These are phyloP conservation scores for Planoprotostelium fungivorum DNA, from an alignment of 78 protist species.

Conservation along the genomic window DNA sequence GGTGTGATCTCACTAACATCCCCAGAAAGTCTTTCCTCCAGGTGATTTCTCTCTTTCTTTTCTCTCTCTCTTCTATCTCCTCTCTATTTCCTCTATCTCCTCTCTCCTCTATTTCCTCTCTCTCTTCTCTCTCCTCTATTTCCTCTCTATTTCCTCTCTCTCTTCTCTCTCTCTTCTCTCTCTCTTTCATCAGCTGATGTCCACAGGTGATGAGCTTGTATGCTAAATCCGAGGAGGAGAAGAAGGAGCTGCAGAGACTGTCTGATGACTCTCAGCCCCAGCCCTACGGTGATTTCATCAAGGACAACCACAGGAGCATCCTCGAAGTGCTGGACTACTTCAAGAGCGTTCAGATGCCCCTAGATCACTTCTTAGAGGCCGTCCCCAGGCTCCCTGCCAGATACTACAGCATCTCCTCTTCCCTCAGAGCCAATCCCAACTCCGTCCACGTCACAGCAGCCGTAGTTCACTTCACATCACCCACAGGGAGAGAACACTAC, in stretches of 20 bases:
- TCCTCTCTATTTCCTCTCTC: not conserved
- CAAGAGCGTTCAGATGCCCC: slow-evolving; percentile 48
- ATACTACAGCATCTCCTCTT: slow-evolving; percentile 88
- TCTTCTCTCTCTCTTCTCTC: not conserved
- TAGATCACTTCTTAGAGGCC: slow-evolving; percentile 73
- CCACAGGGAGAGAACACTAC: slow-evolving; percentile 25
- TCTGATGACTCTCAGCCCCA: slow-evolving; percentile 30
- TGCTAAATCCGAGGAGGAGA: slow-evolving; percentile 19
- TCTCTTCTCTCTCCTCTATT: not conserved
- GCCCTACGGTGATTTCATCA: slow-evolving; percentile 33
- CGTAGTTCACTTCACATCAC: slow-evolving; percentile 50
- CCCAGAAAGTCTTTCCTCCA: slow-evolving; percentile 37
- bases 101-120: not conserved
- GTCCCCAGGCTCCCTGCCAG: slow-evolving; percentile 84
- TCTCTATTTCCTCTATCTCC: not conserved
- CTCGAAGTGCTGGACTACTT: slow-evolving; percentile 41
- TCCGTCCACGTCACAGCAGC: slow-evolving; percentile 67
- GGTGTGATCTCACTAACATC: slow-evolving; percentile 43
- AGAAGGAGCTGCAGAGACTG: slow-evolving; percentile 14
- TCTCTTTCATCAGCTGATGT: not conserved
- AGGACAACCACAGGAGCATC: slow-evolving; percentile 24
- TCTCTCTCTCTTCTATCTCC: not conserved
- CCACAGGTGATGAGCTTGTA: slow-evolving; percentile 9
- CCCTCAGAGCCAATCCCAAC: slow-evolving; percentile 28
- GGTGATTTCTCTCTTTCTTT: not conserved